Base-by-base conservation (phyloP, 2,329 filamentous ascomycete genomes). In the Chaetomiaceae sp. region DNA sequence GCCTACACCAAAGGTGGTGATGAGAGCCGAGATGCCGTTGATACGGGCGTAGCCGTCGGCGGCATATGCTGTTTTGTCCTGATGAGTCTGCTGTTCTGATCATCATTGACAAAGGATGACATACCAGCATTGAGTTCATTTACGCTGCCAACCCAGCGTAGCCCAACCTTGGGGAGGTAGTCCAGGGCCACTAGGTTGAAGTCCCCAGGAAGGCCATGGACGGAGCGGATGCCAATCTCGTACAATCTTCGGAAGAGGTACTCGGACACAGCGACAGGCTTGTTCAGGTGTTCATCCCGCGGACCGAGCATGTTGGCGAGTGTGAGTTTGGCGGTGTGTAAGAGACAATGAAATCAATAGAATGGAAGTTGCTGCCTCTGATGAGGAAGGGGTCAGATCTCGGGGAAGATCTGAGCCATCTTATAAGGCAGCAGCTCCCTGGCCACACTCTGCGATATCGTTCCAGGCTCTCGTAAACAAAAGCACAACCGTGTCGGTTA, bases 21-120 rank as follows among this genome's bases (percentile, higher is more conserved):
- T 68, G 43, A 90, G 68, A 23, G 85, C 85, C 4, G 78, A 77
- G 31, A 89, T 82, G 38, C 85, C 83, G 50, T 85, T 86, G 53
- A 88, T 77, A 55, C 86, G 78, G 50, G 85, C 85, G 64, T 90
- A 90, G 20, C 86, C 87, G 69, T 90, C 87, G n/a, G 87, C 85
- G 23, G 86, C 86, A 62, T 90, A 90, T 17, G 83, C 85, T 80
- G 62, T 21, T 40, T 27, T 27, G 25, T 27, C 25, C 2, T n/a
- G 3, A 27, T 27, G 25, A 27, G 25, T 3, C 25, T 27, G 25
- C 25, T 27, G 25, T 27, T 10, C 23, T 10, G 6, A 10, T 27
- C 25, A 10, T 27, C 3, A 10, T 27, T 25, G 25, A 27, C 6
- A 10, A 27, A 27, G 6, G 6, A 10, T 30, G 7, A 16, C 73